Evolutionary conservation across 2,329 filamentous ascomycete species (phyloP), one percentile per base, ranked within the genome.

Genomic region (Fusarium phyllophilum): DNA sequence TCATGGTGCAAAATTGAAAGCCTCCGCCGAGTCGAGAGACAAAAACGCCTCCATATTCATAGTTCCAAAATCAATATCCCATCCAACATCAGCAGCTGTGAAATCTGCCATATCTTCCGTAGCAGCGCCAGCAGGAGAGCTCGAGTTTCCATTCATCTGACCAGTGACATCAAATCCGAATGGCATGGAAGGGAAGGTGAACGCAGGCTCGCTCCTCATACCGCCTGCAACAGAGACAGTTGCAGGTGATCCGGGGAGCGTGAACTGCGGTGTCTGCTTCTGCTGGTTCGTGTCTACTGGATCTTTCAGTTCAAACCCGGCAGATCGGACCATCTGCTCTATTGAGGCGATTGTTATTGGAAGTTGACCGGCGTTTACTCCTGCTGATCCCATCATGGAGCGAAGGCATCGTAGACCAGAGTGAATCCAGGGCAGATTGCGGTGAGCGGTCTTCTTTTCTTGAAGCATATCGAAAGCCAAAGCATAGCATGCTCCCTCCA

Each of bases 391-490:
- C 54, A 76, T 70, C 82, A 85, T 83, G 3, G 78, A 78, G 6
- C 81, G 80, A 39, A 85, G 74, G 22, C 76, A 81, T 59, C 81
- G 78, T 7, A 85, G 45, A 8, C 80, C 78, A 2, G 81, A 81
- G 57, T 84, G 81, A 14, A 85, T 81, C 83, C 83, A 85, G 2
- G 83, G 83, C 6, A 86, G 76, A 60, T 84, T 83, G 7, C 78
- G 77, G n/a, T 80, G 63, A 5, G 83, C 80, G 5, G 79, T 76
- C 51, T 78, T 75, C 26, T 81, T 78, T 18, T 83, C 81, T 38
- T 85, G 83, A 24, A 86, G 77, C 52, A 86, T 78, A 55, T 86
- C 83, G 51, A 85, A 85, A 14, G 84, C 81, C 7, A 86, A 65
- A 7, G 81, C 81, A 55, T 85, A 84, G 17, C 79, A 79, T 18